Conservation (phyloP, 805 yeast genomes). For the Millerozyma miso region DNA sequence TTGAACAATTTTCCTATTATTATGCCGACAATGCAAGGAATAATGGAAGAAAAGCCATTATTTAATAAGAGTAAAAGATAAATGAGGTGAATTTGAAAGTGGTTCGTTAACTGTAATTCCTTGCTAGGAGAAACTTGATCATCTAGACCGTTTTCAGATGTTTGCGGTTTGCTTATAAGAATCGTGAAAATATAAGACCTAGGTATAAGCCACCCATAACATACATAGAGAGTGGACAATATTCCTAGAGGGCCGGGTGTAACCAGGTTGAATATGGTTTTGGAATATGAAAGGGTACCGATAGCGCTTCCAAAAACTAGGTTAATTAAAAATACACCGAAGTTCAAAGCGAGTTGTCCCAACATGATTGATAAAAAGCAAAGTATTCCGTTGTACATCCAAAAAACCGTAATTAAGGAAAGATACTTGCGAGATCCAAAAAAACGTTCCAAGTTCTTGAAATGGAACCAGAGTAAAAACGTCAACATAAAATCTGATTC, state of each 20-base stretch:
- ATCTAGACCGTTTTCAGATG: constrained; percentile 1
- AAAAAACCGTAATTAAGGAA: constrained; percentile 41
- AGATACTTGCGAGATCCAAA: constrained; percentile 54
- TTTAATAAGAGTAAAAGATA: constrained; percentile 33
- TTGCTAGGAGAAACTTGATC: constrained; percentile 6
- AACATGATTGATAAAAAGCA: constrained; percentile 37
- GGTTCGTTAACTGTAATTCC: constrained; percentile 28
- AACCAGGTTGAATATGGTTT: constrained; percentile 31
- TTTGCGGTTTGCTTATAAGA: constrained; percentile 19
- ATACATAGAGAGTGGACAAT: constrained; percentile 35
- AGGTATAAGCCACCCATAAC: constrained; percentile 33
- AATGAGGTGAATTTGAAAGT: constrained; percentile 36
- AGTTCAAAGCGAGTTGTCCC: constrained; percentile 31
- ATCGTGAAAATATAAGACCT: constrained; percentile 32
- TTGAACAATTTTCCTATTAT: constrained; percentile 34
- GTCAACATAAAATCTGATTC: constrained; percentile 54
- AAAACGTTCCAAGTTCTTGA: constrained; percentile 53
- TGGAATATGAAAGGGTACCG: constrained; percentile 11
- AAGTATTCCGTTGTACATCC: constrained; percentile 44
- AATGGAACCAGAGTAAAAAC: constrained; percentile 44
- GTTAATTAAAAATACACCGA: constrained; percentile 8
- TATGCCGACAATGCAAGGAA: constrained; percentile 35
- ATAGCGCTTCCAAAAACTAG: constrained; percentile 8
- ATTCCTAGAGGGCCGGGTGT: constrained; percentile 40
- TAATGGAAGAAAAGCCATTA: constrained; percentile 31